Conservation (phyloP, 1,139 yeast genomes). For the Saccharomyces hybrid region DNA sequence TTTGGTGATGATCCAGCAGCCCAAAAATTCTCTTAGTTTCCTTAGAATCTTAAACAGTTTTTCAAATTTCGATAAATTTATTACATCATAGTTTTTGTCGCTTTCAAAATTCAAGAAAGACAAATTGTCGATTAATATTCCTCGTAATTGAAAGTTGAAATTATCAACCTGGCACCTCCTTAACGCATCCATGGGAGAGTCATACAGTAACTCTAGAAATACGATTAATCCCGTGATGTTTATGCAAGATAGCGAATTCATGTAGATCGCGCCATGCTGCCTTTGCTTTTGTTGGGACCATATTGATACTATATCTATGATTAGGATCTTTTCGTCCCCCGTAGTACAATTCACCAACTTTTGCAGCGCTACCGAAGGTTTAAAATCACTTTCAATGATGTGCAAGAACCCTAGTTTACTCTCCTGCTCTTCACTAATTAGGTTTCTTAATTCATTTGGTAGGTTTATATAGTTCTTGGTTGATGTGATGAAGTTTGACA, state of each 20-base stretch:
- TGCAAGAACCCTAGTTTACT: slow-evolving; percentile 15
- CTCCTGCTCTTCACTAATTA: neutral
- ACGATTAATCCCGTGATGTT: slow-evolving; percentile 20
- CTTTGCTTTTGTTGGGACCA: slow-evolving; percentile 13
- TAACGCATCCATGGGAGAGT: slow-evolving; percentile 21
- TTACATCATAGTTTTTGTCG: slow-evolving; percentile 8
- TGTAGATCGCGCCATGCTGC: slow-evolving; percentile 7
- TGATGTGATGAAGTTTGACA: slow-evolving; percentile 18
- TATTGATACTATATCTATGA: slow-evolving; percentile 22
- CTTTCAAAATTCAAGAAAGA: slow-evolving; percentile 18
- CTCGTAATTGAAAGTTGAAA: slow-evolving; percentile 16
- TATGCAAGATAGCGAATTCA: slow-evolving; percentile 18
- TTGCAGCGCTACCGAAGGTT: slow-evolving; percentile 11
- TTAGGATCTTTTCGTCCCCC: slow-evolving; percentile 8
- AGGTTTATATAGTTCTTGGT: slow-evolving; percentile 6
- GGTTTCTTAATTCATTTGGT: slow-evolving; percentile 6
- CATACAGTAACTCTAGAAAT: slow-evolving; percentile 21
- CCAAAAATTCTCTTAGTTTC: slow-evolving; percentile 19
- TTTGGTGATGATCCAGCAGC: slow-evolving; percentile 26
- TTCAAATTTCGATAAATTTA: slow-evolving; percentile 7
- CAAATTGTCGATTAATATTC: slow-evolving; percentile 28
- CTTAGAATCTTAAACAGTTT: slow-evolving; percentile 15
- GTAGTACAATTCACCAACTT: slow-evolving; percentile 8
- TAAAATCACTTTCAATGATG: slow-evolving; percentile 23
- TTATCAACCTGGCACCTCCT: slow-evolving; percentile 15